A percentile compares a stretch with the other conserved stretches of the same genome.
Evolutionary conservation across 352 stramenopile genomes (phyloP).

Genomic region (Blastocystis sp.): DNA sequence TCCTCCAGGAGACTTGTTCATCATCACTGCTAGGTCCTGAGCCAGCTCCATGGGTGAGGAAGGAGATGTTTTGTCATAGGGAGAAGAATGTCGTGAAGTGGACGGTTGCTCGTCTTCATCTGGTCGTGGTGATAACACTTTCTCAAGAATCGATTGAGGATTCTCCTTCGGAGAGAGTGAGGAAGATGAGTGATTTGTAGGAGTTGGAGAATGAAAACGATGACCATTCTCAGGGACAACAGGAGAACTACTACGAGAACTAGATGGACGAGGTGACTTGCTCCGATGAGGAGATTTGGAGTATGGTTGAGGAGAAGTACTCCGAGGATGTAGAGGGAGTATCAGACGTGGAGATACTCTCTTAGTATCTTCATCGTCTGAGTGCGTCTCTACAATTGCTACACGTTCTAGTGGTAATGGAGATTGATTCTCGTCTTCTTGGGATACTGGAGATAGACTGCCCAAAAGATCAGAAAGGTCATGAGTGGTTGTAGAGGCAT

Average conservation of each 20-base stretch:
- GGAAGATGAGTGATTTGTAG: not conserved
- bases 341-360: not conserved
- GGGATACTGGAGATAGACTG: not conserved
- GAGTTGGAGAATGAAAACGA: not conserved
- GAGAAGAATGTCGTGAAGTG: not conserved
- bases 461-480: not conserved
- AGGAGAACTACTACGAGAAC: not conserved
- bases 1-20: not conserved
- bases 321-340: not conserved
- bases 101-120: not conserved
- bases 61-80: not conserved
- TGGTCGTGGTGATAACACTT: conserved; percentile 9
- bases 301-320: not conserved
- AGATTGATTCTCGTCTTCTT: not conserved
- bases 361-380: no score
- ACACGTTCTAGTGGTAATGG: not conserved
- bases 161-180: not conserved
- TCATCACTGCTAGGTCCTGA: not conserved
- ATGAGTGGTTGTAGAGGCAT: not conserved
- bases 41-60: not conserved
- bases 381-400: no score
- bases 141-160: not conserved
- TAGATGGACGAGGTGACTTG: not conserved
- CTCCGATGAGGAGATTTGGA: not conserved
- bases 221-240: not conserved